A percentile compares a stretch with the other conserved stretches of the same genome.
Conservation (phyloP, 305 asterid genomes). For the Fraxinus sp. region DNA sequence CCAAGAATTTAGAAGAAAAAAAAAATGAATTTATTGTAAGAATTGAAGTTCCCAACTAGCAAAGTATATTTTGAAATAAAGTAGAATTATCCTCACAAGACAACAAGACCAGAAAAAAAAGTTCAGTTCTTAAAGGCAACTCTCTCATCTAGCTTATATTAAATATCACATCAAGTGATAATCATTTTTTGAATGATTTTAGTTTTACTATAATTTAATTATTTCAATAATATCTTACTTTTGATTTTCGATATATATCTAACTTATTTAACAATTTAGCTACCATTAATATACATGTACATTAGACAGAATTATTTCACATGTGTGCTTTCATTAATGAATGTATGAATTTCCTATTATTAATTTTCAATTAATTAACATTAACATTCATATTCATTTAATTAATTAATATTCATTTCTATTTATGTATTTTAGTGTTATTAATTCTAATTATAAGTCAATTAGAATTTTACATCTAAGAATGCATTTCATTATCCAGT, state of each 20-base stretch:
- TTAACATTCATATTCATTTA: not conserved
- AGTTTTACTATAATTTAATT: too few species aligned
- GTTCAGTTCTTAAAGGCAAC: not conserved
- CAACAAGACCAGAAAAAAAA: not conserved
- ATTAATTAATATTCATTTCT: not conserved
- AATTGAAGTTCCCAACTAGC: not conserved
- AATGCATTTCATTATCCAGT: not conserved
- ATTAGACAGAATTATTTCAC: too few species aligned
- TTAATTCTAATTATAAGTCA: not conserved
- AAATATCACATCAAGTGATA: not conserved
- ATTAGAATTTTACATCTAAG: too few species aligned
- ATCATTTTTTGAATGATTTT: too few species aligned
- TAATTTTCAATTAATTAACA: not conserved
- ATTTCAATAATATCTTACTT: too few species aligned
- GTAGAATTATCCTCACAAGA: not conserved
- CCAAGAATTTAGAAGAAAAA: not conserved
- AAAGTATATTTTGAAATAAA: slow-evolving; percentile 5
- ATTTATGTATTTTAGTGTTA: too few species aligned
- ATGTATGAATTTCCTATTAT: not conserved
- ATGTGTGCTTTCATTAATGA: not conserved
- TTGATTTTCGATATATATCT: too few species aligned
- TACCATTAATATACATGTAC: too few species aligned
- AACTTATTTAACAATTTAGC: not conserved
- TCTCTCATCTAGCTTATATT: not conserved
- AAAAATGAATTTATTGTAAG: not conserved